Conservation (phyloP, 2,329 filamentous ascomycete genomes). For the Didymosphaeria variabile region DNA sequence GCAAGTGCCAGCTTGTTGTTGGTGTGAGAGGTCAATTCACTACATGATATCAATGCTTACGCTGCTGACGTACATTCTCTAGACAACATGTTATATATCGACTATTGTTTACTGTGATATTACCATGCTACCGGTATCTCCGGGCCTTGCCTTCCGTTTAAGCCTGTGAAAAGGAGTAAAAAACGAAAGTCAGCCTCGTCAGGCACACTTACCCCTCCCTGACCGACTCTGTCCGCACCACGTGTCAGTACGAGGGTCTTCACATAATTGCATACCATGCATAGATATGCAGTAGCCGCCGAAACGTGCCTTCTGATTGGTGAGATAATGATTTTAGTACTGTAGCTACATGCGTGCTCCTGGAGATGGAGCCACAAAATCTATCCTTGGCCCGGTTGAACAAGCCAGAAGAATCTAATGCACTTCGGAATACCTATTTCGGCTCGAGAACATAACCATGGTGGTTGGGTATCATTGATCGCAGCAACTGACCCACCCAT, state of each 20-base stretch:
- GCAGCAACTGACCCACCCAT: conserved; percentile 14
- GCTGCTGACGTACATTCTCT: no score
- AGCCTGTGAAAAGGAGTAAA: background rate
- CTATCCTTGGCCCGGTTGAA: background rate
- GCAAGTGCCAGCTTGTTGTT: no score
- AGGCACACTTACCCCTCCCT: conserved; percentile 17
- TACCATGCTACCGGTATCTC: no score
- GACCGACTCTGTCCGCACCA: conserved; percentile 3
- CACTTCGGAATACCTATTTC: background rate
- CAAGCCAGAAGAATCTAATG: background rate
- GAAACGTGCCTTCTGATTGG: background rate
- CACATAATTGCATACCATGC: background rate
- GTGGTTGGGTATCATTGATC: conserved; percentile 2
- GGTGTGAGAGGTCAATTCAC: no score
- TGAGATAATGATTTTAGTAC: background rate
- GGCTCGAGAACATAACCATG: background rate
- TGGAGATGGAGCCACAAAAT: background rate
- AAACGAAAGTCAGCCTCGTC: conserved; percentile 14
- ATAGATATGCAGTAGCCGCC: conserved; percentile 7
- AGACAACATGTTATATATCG: no score
- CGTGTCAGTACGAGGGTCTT: background rate
- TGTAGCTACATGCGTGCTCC: background rate
- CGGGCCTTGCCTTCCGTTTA: no score
- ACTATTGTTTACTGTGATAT: background rate
- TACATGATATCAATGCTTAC: no score